Evolutionary conservation across 768 basidiomycete genomes (phyloP).

Genomic region (Sistotremastrum suecicum): DNA sequence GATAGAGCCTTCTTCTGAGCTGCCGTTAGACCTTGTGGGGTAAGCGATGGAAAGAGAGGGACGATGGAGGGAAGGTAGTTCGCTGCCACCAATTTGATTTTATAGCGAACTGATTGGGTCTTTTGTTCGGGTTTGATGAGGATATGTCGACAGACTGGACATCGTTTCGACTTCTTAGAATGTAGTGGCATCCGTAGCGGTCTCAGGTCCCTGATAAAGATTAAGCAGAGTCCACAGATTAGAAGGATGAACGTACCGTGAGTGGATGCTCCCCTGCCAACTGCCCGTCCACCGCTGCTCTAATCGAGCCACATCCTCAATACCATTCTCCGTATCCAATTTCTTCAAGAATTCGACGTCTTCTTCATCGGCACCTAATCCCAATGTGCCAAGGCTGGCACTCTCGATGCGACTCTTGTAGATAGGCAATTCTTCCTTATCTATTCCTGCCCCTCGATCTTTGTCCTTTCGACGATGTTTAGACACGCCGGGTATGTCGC

Average conservation of each 20-base stretch:
- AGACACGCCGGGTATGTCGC: constrained; percentile 72
- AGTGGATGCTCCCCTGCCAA: constrained; percentile 56
- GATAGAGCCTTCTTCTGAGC: constrained; percentile 21
- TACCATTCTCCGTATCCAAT: constrained; percentile 28
- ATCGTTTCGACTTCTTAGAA: constrained; percentile 91
- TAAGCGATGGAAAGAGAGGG: constrained; percentile 43
- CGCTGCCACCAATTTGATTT: constrained; percentile 93
- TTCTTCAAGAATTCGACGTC: constrained; percentile 61
- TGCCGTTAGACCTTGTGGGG: constrained; percentile 25
- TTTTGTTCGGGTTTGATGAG: constrained; percentile 98
- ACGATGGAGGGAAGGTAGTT: constrained; percentile 89
- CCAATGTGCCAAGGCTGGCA: constrained; percentile 34
- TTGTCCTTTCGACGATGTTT: constrained; percentile 22
- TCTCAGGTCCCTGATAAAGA: constrained; percentile 48
- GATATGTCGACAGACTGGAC: constrained; percentile 87
- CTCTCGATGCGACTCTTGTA: constrained; percentile 64
- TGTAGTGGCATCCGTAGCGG: constrained; percentile 87
- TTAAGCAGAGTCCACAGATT: constrained; percentile 3
- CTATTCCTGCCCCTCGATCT: constrained; percentile 44
- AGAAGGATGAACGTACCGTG: constrained; percentile 33
- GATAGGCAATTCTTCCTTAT: constrained; percentile 66
- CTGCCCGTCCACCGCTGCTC: constrained; percentile 74
- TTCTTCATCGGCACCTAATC: constrained; percentile 46
- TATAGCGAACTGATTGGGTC: constrained; percentile 84
- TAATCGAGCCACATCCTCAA: constrained; percentile 50